phyloP scores from a whole-genome alignment of 1,284 basidiomycete genomes.

The Gymnopus androsaceus region DNA sequence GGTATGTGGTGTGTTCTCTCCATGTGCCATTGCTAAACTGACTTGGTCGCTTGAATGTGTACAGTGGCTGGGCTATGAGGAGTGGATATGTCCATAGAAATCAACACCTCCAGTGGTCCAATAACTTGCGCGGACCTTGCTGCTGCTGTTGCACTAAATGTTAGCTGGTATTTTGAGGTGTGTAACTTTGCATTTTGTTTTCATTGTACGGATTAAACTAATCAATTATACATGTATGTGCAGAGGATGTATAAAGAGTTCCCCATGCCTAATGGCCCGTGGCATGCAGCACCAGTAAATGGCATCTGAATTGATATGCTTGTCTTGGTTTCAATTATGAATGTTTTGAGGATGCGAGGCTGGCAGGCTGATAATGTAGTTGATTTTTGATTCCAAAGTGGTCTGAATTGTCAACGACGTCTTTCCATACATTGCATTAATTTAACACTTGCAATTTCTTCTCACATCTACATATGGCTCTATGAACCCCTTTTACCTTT shows the following conservation, averaged over 20 bases:
- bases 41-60: neutral
- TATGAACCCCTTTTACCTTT: no score
- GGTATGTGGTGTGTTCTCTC: conserved; percentile 15
- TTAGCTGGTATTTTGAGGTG: conserved; percentile 32
- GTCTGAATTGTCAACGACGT: no score
- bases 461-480: no score
- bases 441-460: no score
- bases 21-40: neutral
- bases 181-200: neutral
- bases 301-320: conserved; percentile 42
- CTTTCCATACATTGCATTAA: no score
- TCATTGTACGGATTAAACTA: neutral
- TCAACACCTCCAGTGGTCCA: conserved; percentile 31
- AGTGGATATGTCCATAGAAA: conserved; percentile 37
- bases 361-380: conserved; percentile 49
- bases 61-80: conserved; percentile 51
- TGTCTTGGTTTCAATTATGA: conserved; percentile 40
- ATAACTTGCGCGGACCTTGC: conserved; percentile 40
- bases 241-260: conserved; percentile 15
- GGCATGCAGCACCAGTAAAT: conserved; percentile 30
- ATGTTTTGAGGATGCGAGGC: conserved; percentile 41
- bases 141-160: conserved; percentile 30
- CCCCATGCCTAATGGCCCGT: conserved; percentile 23
- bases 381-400: conserved; percentile 29
- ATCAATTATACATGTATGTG: neutral